A percentile compares a stretch with the other conserved stretches of the same genome.
phyloP scores from a whole-genome alignment of 257 asterid genomes.

The Eustoma russellianum region DNA sequence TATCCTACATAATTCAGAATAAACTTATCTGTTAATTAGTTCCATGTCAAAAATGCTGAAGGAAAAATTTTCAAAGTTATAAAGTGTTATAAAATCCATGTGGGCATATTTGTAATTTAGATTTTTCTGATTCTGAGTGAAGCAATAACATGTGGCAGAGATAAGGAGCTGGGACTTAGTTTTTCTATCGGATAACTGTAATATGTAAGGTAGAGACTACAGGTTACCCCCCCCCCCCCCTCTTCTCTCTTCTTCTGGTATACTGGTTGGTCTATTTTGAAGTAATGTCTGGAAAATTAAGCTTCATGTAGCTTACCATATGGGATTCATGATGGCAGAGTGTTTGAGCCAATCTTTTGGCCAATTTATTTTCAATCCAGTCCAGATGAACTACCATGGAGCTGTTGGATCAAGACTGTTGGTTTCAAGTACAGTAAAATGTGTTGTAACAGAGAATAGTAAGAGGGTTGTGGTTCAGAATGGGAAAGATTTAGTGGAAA shows the following conservation, averaged over 20 bases:
- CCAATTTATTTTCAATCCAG: conserved; percentile 20
- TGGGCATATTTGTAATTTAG: no score
- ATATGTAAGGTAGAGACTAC: no score
- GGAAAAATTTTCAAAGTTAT: no score
- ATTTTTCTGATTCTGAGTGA: no score
- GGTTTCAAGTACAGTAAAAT: conserved; percentile 27
- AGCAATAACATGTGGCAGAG: neutral
- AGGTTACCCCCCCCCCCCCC: no score
- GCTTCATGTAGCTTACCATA: neutral
- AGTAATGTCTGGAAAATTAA: neutral
- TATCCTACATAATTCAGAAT: neutral
- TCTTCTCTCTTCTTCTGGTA: no score
- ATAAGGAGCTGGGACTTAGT: neutral
- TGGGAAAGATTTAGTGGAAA: conserved; percentile 64
- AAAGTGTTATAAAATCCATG: neutral
- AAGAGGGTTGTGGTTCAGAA: conserved; percentile 44
- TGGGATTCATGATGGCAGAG: conserved; percentile 28
- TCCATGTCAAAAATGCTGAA: conserved; percentile 7
- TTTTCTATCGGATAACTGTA: neutral
- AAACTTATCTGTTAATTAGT: no score
- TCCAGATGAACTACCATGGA: conserved; percentile 21
- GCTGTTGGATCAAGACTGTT: conserved; percentile 17
- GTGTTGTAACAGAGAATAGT: conserved; percentile 43
- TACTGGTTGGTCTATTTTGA: neutral
- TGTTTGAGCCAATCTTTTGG: conserved; percentile 22